Percentiles rank a stretch among this genome's conserved stretches.
These are phyloP conservation scores for Nitzschia putrida DNA, from an alignment of 108 stramenopile species.

Conservation along the genomic window DNA sequence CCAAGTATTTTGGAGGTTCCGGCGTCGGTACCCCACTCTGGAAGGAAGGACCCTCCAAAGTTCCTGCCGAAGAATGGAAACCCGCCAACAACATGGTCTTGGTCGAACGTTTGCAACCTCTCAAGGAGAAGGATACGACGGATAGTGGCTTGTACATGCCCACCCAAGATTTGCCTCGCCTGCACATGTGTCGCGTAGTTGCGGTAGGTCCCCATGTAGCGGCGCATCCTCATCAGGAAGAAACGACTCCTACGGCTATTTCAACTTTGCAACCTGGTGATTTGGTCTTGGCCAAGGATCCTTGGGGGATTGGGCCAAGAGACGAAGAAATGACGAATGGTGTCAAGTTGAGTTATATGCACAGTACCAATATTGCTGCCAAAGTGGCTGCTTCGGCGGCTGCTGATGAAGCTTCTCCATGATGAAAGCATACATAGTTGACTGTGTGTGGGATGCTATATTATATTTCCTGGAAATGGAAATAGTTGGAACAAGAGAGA, in stretches of 20 bases:
- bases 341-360: conserved; percentile 85
- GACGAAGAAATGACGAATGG: conserved; percentile 87
- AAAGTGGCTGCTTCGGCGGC: conserved; percentile 59
- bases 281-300: conserved; percentile 83
- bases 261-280: conserved; percentile 75
- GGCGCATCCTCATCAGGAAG: too few species aligned
- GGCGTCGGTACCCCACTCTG: conserved; percentile 74
- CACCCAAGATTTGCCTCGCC: conserved; percentile 76
- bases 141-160: conserved; percentile 65
- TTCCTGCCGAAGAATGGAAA: conserved; percentile 49
- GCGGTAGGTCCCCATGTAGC: conserved; percentile 65
- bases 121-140: conserved; percentile 31
- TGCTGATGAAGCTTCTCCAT: background rate
- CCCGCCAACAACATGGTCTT: conserved; percentile 83
- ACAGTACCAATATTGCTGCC: conserved; percentile 79
- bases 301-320: conserved; percentile 92
- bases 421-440: background rate
- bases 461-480: too few species aligned
- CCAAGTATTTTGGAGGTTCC: conserved; percentile 64
- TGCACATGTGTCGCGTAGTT: conserved; percentile 78
- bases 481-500: background rate
- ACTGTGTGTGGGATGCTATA: background rate
- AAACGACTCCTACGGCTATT: conserved; percentile 41
- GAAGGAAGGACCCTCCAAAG: conserved; percentile 35
- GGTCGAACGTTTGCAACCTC: conserved; percentile 79